Evolutionary conservation across 108 stramenopile species (phyloP), one percentile per base, ranked within the genome.

Genomic region (Cylindrotheca closterium): DNA sequence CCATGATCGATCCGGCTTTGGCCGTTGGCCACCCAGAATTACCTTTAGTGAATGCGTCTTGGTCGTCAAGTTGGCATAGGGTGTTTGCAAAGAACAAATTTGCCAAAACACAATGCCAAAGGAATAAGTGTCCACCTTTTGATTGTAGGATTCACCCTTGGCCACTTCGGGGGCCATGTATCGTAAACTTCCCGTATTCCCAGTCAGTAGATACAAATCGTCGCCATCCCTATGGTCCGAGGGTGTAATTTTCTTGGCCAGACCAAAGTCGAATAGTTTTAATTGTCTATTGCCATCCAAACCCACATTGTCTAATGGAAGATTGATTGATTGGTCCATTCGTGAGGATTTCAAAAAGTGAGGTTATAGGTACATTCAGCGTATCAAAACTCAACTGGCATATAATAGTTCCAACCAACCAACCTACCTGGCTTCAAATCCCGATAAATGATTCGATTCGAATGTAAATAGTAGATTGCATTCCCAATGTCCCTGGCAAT

Each of bases 21-120:
- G 93, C 30, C 93, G 59, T n/a, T 84, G 65, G 27, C 89, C 89
- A 63, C 70, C 68, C 27, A 65, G 72, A 0, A 94, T 83, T 0
- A 94, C 89, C 51, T 70, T 27, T 21, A 89, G 88, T 2, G 88
- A 77, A 69, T 94, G 93, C 75, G 81, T 78, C 57, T 81, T 85
- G 21, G 81, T 79, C n/a, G 70, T 68, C 45, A 79, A 84, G 22
- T 84, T 86, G 0, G 84, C 77, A 64, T 82, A 94, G 0, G 93
- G 93, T 12, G 84, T 84, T 30, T 85, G 80, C 26, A 94, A 62
- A 4, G 93, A 83, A 53, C 93, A 94, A 30, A 91, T 73, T 54
- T 94, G 93, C 79, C 83, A 84, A 60, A 91, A 87, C n/a, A 94
- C 65, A 24, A 94, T 79, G 1, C 89, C 93, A 73, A 94, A 94